Base-by-base conservation (phyloP, 805 yeast species). In the Ogataea nitratoaversa region DNA sequence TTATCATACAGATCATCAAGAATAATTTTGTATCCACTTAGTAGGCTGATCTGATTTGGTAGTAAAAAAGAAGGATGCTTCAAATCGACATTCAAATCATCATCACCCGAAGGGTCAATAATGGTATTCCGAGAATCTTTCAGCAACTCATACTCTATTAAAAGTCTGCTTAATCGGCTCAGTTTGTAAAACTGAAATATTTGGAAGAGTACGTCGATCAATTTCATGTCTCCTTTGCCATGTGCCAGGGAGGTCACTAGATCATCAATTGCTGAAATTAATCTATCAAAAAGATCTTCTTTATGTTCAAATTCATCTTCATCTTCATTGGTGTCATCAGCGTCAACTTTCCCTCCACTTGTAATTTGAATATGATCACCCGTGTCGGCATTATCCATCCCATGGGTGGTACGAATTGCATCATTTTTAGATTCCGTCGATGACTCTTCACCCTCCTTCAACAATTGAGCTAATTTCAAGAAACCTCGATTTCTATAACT, bases 401-500 rank as follows among this genome's bases (percentile, higher is more conserved):
- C n/a, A n/a, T n/a, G n/a, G n/a, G n/a, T n/a, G n/a, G n/a, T n/a
- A n/a, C n/a, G n/a, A n/a, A n/a, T n/a, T n/a, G n/a, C n/a, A n/a
- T 29, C 13, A 22, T 20, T 36, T 11, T 19, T 32, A 13, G 44
- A 20, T 22, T 8, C 19, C 29, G 8, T 18, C 13, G 17, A 5
- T 17, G 5, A 36, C 24, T 28, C 36, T 14, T 35, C 30, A 20
- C 30, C 30, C 48, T 62, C 47, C 6, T 49, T 38, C 11, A 60
- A 47, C 9, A 72, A 48, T 37, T 60, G 57, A 23, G 71, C 66
- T 20, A 84, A 71, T 44, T 79, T 74, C 24, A 87, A 70, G 50
- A 87, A 71, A 0, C 95, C 96, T 42, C 95, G 66, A 56, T 91
- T 93, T 48, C 96, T 73, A 56, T 79, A 79, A 1, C 84, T 82